Conservation (phyloP, 2,329 filamentous ascomycete species). For the Ascosphaera pollenicola region DNA sequence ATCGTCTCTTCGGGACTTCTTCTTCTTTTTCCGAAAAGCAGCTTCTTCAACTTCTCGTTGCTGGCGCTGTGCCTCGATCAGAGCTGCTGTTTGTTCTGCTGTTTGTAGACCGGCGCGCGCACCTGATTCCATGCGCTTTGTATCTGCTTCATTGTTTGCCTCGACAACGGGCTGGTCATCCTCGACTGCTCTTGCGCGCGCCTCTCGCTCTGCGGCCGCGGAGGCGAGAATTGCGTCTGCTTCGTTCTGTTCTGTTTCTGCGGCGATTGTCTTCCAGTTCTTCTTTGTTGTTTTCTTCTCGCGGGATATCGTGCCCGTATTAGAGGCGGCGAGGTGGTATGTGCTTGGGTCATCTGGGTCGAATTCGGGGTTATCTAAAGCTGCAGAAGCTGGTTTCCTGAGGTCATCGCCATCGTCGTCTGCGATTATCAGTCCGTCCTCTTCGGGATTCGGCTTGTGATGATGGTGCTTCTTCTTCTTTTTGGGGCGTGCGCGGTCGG, state of each 20-base stretch:
- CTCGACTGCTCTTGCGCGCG: constrained; percentile 24
- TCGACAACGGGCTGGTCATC: constrained; percentile 22
- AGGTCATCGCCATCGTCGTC: constrained; percentile 19
- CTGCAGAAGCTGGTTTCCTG: constrained; percentile 11
- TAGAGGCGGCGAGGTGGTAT: constrained; percentile 9
- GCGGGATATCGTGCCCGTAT: constrained; percentile 26
- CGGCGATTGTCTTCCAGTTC: constrained; percentile 51
- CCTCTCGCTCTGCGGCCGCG: constrained; percentile 43
- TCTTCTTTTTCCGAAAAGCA: constrained; percentile 6
- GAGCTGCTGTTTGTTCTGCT: constrained; percentile 52
- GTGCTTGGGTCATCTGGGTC: constrained; percentile 13
- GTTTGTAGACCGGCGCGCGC: constrained; percentile 73
- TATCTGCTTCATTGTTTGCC: constrained; percentile 9
- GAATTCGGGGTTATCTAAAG: constrained; percentile 5
- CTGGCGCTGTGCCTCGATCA: constrained; percentile 42
- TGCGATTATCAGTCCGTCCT: constrained; percentile 20
- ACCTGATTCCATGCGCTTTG: constrained; percentile 59
- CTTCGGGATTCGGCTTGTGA: constrained; percentile 27
- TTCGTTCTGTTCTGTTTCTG: constrained; percentile 18
- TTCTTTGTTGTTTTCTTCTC: constrained; percentile 50
- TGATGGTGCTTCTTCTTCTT: constrained; percentile 29
- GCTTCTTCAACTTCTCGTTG: constrained; percentile 25
- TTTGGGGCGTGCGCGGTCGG: constrained; percentile 35
- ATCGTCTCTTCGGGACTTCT: constrained; percentile 1
- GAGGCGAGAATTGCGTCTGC: constrained; percentile 61